These are phyloP conservation scores for Venturia oleaginea DNA, from an alignment of 2,329 filamentous ascomycete genomes.

Conservation along the genomic window DNA sequence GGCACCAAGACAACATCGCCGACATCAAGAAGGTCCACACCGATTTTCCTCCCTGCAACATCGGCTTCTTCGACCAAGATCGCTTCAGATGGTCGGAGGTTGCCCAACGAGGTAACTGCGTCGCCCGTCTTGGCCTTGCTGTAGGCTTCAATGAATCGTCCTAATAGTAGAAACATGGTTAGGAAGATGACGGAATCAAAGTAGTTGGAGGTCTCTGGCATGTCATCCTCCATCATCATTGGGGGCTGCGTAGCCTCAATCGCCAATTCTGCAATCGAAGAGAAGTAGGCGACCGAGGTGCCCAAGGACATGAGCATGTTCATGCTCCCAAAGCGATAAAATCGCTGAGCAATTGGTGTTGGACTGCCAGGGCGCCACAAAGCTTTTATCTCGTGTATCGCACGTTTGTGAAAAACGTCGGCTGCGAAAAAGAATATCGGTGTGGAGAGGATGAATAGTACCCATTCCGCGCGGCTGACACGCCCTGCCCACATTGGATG, in stretches of 20 bases:
- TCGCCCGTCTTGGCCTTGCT: constrained; percentile 87
- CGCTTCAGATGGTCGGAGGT: constrained; percentile 68
- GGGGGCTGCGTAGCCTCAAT: constrained; percentile 38
- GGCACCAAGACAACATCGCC: constrained; percentile 56
- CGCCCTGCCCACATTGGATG: constrained; percentile 57
- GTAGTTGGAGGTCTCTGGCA: constrained; percentile 43
- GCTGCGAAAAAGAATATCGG: constrained; percentile 82
- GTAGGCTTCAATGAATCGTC: constrained; percentile 73
- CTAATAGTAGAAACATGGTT: constrained; percentile 73
- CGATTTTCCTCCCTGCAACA: constrained; percentile 37
- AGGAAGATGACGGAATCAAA: constrained; percentile 92
- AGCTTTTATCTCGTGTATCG: constrained; percentile 66
- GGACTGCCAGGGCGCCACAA: constrained; percentile 71
- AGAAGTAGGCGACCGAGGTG: constrained; percentile 78
- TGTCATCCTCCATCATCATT: constrained; percentile 20
- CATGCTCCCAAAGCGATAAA: constrained; percentile 95
- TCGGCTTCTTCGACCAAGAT: constrained; percentile 49
- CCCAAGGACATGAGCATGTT: constrained; percentile 87
- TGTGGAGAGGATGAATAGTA: constrained; percentile 71
- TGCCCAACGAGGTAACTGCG: constrained; percentile 70
- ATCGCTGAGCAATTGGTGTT: constrained; percentile 62
- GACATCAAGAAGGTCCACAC: constrained; percentile 55
- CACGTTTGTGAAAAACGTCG: constrained; percentile 72
- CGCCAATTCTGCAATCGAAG: constrained; percentile 68
- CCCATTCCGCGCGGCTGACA: constrained; percentile 67